Evolutionary conservation across 441 rosid genomes (phyloP).

Genomic region (Manihot esculenta): DNA sequence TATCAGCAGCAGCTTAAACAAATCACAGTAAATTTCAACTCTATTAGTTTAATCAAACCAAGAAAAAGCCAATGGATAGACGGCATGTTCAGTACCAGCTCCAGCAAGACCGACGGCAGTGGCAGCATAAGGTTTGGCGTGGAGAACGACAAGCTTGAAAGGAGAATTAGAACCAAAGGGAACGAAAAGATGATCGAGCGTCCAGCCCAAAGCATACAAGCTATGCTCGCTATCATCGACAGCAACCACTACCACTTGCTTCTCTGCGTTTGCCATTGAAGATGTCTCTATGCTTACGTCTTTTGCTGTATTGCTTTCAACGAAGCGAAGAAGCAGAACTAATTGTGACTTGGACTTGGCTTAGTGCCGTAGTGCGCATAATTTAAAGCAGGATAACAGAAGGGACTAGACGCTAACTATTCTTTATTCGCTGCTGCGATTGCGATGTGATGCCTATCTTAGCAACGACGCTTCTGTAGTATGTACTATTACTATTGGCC

Average conservation of each 20-base stretch:
- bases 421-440: no score
- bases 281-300: not conserved
- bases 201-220: conserved; percentile 81
- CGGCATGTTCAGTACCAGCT: conserved; percentile 42
- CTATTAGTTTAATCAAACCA: not conserved
- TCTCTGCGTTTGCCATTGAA: conserved; percentile 43
- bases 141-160: conserved; percentile 66
- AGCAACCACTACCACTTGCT: conserved; percentile 65
- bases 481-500: conserved; percentile 34
- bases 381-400: not conserved
- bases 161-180: conserved; percentile 45
- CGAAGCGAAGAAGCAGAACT: not conserved
- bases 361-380: not conserved
- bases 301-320: no score
- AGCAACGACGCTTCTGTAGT: no score
- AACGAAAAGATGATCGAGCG: conserved; percentile 63
- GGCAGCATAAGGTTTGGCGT: conserved; percentile 62
- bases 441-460: conserved; percentile 30
- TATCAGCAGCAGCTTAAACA: conserved; percentile 66
- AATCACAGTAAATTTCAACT: not conserved
- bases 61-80: not conserved
- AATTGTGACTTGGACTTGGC: not conserved
- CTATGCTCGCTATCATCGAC: conserved; percentile 86
- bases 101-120: conserved; percentile 65
- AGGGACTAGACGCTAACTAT: no score